A percentile compares a stretch with the other conserved stretches of the same genome.
Evolutionary conservation across 2,329 filamentous ascomycete species (phyloP).

Genomic region (Trichophyton simii): DNA sequence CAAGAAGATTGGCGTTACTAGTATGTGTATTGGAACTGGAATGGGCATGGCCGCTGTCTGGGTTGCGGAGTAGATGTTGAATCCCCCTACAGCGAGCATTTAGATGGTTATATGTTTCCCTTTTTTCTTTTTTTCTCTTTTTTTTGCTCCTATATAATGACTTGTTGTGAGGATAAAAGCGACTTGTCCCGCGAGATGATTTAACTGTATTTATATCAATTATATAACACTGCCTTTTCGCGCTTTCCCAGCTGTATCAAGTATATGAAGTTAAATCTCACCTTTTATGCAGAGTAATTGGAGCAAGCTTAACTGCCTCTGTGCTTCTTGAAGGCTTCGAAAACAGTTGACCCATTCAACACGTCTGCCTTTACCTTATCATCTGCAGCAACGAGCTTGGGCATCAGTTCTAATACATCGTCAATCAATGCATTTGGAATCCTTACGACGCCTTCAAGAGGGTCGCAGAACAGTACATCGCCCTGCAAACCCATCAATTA

Average conservation of each 20-base stretch:
- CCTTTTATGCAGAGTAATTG: background rate
- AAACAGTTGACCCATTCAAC: conserved; percentile 47
- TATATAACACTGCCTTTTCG: background rate
- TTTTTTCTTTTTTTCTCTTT: background rate
- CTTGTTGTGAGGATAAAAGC: background rate
- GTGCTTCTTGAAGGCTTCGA: conserved; percentile 54
- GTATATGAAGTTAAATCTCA: too few relatives aligned
- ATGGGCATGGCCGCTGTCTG: conserved; percentile 98
- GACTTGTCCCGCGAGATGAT: background rate
- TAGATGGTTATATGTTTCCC: background rate
- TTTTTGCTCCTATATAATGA: background rate
- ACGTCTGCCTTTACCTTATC: conserved; percentile 54
- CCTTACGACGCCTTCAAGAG: conserved; percentile 55
- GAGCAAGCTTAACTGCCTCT: conserved; percentile 17
- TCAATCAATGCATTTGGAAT: conserved; percentile 51
- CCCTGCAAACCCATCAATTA: conserved; percentile 27
- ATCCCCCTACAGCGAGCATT: background rate
- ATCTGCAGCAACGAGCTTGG: conserved; percentile 41
- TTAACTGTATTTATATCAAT: background rate
- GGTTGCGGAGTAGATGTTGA: conserved; percentile 64
- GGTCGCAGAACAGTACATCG: conserved; percentile 59
- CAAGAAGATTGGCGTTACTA: conserved; percentile 78
- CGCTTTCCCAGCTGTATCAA: background rate
- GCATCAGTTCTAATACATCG: conserved; percentile 49
- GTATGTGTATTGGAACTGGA: conserved; percentile 92